Conservation (phyloP, 768 basidiomycete species). For the Strobilomyces echinocephalus region DNA sequence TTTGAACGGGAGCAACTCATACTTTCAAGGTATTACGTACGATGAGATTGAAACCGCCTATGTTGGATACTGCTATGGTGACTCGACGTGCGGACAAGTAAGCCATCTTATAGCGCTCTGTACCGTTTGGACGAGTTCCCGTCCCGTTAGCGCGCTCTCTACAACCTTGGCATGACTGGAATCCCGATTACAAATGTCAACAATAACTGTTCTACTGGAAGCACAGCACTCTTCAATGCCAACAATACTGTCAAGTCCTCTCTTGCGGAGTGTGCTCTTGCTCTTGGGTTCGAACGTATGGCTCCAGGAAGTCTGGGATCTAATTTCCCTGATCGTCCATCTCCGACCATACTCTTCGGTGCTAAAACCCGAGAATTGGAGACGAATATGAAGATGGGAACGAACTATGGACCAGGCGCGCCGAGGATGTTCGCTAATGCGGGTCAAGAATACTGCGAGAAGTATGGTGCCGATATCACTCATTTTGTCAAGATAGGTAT, state of each 20-base stretch:
- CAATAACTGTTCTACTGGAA: slow-evolving; percentile 84
- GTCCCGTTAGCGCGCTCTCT: slow-evolving; percentile 58
- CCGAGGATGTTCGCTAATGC: slow-evolving; percentile 74
- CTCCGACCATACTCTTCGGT: slow-evolving; percentile 46
- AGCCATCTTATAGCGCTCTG: slow-evolving; percentile 3
- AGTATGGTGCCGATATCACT: slow-evolving; percentile 61
- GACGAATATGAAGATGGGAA: slow-evolving; percentile 37
- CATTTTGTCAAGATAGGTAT: slow-evolving; percentile 76
- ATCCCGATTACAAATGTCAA: slow-evolving; percentile 86
- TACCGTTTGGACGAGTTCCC: background rate
- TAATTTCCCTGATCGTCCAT: slow-evolving; percentile 50
- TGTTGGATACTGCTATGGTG: slow-evolving; percentile 77
- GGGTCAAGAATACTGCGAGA: slow-evolving; percentile 70
- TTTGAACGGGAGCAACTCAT: background rate
- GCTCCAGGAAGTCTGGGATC: slow-evolving; percentile 65
- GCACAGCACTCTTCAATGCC: slow-evolving; percentile 70
- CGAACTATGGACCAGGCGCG: slow-evolving; percentile 65
- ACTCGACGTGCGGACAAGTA: slow-evolving; percentile 75
- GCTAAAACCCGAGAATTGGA: slow-evolving; percentile 48
- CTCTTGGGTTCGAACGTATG: slow-evolving; percentile 87
- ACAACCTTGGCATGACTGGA: slow-evolving; percentile 76
- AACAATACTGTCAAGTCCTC: slow-evolving; percentile 68
- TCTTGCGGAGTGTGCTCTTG: slow-evolving; percentile 68
- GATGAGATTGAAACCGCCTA: slow-evolving; percentile 69
- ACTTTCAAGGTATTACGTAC: slow-evolving; percentile 66